These are phyloP conservation scores for Schizothecium vesticola DNA, from an alignment of 495 filamentous ascomycete species.

Conservation along the genomic window DNA sequence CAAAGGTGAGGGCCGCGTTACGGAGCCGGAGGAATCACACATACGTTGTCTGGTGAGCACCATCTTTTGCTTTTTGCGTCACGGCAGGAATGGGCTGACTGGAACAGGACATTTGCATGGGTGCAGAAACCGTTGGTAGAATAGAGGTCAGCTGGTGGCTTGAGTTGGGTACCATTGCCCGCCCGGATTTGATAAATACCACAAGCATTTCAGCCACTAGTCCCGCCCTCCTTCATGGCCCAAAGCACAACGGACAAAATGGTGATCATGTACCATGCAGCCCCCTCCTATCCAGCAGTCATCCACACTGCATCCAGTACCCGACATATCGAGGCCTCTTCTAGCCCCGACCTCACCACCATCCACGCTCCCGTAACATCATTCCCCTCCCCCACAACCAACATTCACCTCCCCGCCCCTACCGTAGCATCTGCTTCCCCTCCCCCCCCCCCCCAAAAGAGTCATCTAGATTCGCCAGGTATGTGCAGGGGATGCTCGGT, in stretches of 20 bases:
- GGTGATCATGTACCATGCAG: too few species aligned
- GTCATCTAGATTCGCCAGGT: too few species aligned
- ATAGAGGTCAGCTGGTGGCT: neutral
- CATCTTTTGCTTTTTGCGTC: neutral
- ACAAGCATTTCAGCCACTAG: neutral
- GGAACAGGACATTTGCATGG: neutral
- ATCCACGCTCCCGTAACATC: too few species aligned
- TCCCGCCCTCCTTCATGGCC: neutral
- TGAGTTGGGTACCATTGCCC: neutral
- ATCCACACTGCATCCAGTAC: too few species aligned
- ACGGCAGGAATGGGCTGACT: neutral
- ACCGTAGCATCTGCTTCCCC: too few species aligned
- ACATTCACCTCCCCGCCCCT: too few species aligned
- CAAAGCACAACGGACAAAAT: neutral
- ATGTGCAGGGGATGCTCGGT: too few species aligned
- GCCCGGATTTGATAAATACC: neutral
- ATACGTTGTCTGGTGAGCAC: constrained; percentile 37
- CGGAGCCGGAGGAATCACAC: constrained; percentile 34
- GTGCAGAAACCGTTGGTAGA: neutral
- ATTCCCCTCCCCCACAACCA: too few species aligned
- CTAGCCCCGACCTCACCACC: too few species aligned
- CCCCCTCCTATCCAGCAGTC: too few species aligned
- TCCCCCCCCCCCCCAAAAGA: too few species aligned
- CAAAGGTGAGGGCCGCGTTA: constrained; percentile 36
- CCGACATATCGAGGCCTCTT: too few species aligned